Percentiles rank a stretch among this genome's conserved stretches.
Conservation (phyloP, 139 green algal species). For the Pseudopediastrum boryanum region DNA sequence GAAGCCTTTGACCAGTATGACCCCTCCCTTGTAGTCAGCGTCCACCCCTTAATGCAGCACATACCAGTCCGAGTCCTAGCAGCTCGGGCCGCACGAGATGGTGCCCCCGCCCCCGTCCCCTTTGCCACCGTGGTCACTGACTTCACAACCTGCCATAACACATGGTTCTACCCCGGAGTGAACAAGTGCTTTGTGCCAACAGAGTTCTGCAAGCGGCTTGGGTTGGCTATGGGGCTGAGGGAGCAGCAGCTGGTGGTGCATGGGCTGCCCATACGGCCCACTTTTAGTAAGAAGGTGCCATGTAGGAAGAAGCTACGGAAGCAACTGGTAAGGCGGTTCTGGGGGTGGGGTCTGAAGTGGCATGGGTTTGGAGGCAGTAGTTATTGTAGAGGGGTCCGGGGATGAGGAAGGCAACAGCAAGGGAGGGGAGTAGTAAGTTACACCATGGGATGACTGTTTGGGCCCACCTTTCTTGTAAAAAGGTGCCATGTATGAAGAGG, state of each 20-base stretch:
- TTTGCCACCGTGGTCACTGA: slow-evolving; percentile 98
- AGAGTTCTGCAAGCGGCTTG: slow-evolving; percentile 34
- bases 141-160: slow-evolving; percentile 98
- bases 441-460: too few species aligned
- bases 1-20: slow-evolving; percentile 58
- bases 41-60: slow-evolving; percentile 98
- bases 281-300: slow-evolving; percentile 76
- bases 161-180: slow-evolving; percentile 81
- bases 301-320: slow-evolving; percentile 52
- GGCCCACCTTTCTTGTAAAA: too few species aligned
- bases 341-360: neutral
- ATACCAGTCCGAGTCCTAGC: slow-evolving; percentile 76
- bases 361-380: too few species aligned
- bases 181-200: slow-evolving; percentile 44
- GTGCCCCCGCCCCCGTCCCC: neutral
- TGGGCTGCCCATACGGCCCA: slow-evolving; percentile 92
- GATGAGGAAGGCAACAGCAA: too few species aligned
- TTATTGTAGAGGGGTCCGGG: too few species aligned
- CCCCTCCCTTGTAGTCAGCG: slow-evolving; percentile 88
- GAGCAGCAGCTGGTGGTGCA: slow-evolving; percentile 40
- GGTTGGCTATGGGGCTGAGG: slow-evolving; percentile 7
- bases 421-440: too few species aligned
- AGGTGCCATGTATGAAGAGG: too few species aligned
- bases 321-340: slow-evolving; percentile 37
- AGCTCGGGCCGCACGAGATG: neutral